Evolutionary conservation across 1,139 yeast species (phyloP).

Genomic region (Pneumocystis sp.): DNA sequence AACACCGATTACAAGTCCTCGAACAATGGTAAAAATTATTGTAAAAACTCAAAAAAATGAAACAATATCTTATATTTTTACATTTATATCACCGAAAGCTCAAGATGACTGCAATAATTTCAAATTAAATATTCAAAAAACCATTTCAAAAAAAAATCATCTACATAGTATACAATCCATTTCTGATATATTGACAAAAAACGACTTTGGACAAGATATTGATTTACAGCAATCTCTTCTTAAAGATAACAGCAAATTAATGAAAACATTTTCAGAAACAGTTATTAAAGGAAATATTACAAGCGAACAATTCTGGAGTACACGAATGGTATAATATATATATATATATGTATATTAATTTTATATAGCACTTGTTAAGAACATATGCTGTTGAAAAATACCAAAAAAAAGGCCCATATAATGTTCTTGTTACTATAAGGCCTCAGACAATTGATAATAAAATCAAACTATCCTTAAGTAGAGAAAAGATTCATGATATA

Average conservation of each 20-base stretch:
- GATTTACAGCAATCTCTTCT: constrained; percentile 66
- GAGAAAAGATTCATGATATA: constrained; percentile 79
- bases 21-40: constrained; percentile 6
- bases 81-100: constrained; percentile 3
- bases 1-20: constrained; percentile 8
- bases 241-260: constrained; percentile 51
- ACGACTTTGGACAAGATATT: constrained; percentile 30
- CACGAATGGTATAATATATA: constrained; percentile 33
- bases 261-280: constrained; percentile 70
- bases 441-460: constrained; percentile 52
- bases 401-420: constrained; percentile 85
- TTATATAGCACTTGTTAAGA: constrained; percentile 41
- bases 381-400: constrained; percentile 73
- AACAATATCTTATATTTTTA: constrained; percentile 9
- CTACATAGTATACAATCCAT: not conserved
- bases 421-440: constrained; percentile 80
- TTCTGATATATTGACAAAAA: constrained; percentile 1
- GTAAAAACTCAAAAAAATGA: constrained; percentile 6
- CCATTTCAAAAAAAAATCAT: not conserved
- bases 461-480: constrained; percentile 78
- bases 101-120: constrained; percentile 7
- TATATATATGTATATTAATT: not conserved
- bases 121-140: not conserved
- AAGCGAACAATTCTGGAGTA: constrained; percentile 77
- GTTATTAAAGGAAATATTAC: constrained; percentile 47